Conservation (phyloP, 129 eudicot species). For the Chrysanthemum makinoi region DNA sequence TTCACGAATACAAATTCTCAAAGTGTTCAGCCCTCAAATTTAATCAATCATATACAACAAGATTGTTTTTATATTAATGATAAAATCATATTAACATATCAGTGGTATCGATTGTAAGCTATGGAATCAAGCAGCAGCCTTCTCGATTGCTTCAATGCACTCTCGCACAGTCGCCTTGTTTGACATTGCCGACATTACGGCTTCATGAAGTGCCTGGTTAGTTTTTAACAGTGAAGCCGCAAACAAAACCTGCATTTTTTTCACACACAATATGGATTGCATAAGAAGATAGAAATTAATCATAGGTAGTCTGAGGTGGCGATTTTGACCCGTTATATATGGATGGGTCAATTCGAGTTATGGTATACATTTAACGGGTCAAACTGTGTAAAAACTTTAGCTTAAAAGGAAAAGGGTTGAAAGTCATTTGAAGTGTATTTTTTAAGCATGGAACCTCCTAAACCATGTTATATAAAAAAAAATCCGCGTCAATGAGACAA, state of each 20-base stretch:
- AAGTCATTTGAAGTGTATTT: too few relatives aligned
- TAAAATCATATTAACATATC: background rate
- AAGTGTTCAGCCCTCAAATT: background rate
- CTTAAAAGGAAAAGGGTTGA: too few relatives aligned
- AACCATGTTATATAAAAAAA: too few relatives aligned
- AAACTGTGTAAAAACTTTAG: too few relatives aligned
- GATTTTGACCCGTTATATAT: background rate
- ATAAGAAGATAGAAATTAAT: background rate
- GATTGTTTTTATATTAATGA: background rate
- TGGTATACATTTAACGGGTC: background rate
- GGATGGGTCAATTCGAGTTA: background rate
- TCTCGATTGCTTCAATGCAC: conserved; percentile 91
- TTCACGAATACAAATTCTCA: background rate
- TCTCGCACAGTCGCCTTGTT: conserved; percentile 82
- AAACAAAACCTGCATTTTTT: conserved; percentile 63
- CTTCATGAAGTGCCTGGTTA: conserved; percentile 72
- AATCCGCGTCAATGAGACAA: too few relatives aligned
- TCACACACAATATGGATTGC: conserved; percentile 1
- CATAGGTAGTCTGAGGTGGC: background rate
- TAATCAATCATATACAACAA: conserved; percentile 8
- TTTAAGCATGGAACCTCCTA: too few relatives aligned
- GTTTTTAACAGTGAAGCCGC: conserved; percentile 82
- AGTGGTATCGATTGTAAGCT: background rate
- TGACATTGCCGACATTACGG: conserved; percentile 77
- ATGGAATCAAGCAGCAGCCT: conserved; percentile 44